A percentile compares a stretch with the other conserved stretches of the same genome.
These are phyloP conservation scores for Trypanosoma grayi DNA, from an alignment of 208 protist genomes.

Conservation along the genomic window DNA sequence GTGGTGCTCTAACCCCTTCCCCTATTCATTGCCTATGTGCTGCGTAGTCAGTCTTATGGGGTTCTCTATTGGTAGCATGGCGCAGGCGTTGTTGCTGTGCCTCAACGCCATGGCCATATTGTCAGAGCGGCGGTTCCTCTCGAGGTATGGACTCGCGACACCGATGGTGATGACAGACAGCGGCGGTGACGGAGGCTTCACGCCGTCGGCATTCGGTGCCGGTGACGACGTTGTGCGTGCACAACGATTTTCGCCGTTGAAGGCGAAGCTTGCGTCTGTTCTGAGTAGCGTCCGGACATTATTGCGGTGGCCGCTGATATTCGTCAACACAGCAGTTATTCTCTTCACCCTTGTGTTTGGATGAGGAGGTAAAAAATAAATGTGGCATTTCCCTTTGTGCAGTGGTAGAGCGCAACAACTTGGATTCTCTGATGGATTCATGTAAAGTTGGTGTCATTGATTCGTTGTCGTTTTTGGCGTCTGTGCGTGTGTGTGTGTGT, in stretches of 20 bases:
- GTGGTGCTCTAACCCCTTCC: no score
- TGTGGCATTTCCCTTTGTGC: neutral
- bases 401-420: no score
- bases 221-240: slow-evolving; percentile 10
- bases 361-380: slow-evolving; percentile 23
- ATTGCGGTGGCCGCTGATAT: slow-evolving; percentile 77
- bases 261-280: slow-evolving; percentile 50
- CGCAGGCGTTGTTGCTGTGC: slow-evolving; percentile 49
- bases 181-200: slow-evolving; percentile 1
- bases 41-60: no score
- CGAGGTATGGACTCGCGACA: slow-evolving; percentile 66
- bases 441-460: neutral
- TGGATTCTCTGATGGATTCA: neutral
- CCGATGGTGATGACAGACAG: slow-evolving; percentile 15
- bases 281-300: slow-evolving; percentile 75
- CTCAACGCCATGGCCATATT: slow-evolving; percentile 84
- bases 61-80: slow-evolving; percentile 65
- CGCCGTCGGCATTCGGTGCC: neutral
- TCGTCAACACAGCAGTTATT: slow-evolving; percentile 69
- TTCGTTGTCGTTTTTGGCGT: neutral
- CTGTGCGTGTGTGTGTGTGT: neutral
- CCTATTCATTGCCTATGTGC: no score
- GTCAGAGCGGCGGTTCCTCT: slow-evolving; percentile 79
- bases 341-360: slow-evolving; percentile 66
- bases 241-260: slow-evolving; percentile 11